A percentile compares a stretch with the other conserved stretches of the same genome.
Evolutionary conservation across 257 asterid species (phyloP).

Genomic region (Scutellaria barbata): DNA sequence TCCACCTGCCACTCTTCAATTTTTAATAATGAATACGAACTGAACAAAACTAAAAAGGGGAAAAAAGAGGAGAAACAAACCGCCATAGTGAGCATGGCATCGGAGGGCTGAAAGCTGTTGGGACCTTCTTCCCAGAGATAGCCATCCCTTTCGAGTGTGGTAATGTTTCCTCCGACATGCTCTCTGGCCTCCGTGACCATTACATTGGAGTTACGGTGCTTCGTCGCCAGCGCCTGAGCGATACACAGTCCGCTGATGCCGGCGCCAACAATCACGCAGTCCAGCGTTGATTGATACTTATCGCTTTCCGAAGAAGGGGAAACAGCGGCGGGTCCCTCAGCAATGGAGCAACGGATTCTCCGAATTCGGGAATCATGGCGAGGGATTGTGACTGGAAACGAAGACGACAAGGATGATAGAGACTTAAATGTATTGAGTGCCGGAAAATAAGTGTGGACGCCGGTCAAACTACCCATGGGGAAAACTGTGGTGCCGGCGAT

Average conservation of each 20-base stretch:
- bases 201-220: conserved; percentile 60
- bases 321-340: conserved; percentile 52
- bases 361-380: conserved; percentile 29
- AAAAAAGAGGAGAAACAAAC: conserved; percentile 40
- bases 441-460: conserved; percentile 35
- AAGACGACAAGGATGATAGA: conserved; percentile 29
- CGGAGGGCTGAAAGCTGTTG: conserved; percentile 97
- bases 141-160: conserved; percentile 80
- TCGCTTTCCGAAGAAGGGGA: conserved; percentile 43
- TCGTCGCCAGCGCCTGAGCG: conserved; percentile 77
- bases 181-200: conserved; percentile 91
- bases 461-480: conserved; percentile 37
- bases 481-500: background rate
- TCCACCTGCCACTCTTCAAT: conserved; percentile 54
- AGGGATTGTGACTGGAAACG: conserved; percentile 33
- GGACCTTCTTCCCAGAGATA: conserved; percentile 99
- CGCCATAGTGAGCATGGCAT: conserved; percentile 79
- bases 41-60: background rate
- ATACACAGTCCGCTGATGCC: conserved; percentile 91
- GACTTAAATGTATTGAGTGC: conserved; percentile 36
- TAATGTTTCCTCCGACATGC: conserved; percentile 92
- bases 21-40: conserved; percentile 6
- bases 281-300: conserved; percentile 43
- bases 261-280: conserved; percentile 88
- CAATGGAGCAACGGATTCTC: conserved; percentile 56